phyloP scores from a whole-genome alignment of 2,329 filamentous ascomycete genomes.

The Pestalotiopsis sp. region DNA sequence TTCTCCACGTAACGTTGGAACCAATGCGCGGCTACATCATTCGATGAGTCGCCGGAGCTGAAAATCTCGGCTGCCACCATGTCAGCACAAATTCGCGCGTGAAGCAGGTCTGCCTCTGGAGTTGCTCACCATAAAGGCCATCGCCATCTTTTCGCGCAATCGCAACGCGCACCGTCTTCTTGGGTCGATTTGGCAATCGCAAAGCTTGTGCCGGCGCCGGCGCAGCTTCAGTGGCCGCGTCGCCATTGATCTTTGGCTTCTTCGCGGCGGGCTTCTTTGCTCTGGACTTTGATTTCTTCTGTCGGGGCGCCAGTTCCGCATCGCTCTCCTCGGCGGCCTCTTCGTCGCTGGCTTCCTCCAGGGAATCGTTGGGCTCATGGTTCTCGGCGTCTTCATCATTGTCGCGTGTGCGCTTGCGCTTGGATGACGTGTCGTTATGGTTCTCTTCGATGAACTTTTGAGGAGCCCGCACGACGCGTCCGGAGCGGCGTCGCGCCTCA shows the following conservation, averaged over 20 bases:
- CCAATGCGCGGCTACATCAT: slow-evolving; percentile 64
- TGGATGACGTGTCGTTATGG: slow-evolving; percentile 43
- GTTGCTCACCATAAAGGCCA: slow-evolving; percentile 56
- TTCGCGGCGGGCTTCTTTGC: slow-evolving; percentile 62
- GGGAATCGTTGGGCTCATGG: slow-evolving; percentile 22
- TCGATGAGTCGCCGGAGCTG: slow-evolving; percentile 57
- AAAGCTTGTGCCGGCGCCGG: slow-evolving; percentile 31
- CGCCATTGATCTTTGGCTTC: slow-evolving; percentile 66
- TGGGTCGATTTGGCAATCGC: slow-evolving; percentile 53
- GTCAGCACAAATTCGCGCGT: neutral
- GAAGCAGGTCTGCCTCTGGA: slow-evolving; percentile 21
- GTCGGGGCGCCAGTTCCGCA: slow-evolving; percentile 46
- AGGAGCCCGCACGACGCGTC: slow-evolving; percentile 66
- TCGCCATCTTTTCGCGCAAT: slow-evolving; percentile 53
- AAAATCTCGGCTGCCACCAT: slow-evolving; percentile 63
- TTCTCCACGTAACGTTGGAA: slow-evolving; percentile 59
- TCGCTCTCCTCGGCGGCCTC: slow-evolving; percentile 40
- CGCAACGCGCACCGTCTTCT: slow-evolving; percentile 58
- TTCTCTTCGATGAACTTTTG: slow-evolving; percentile 61
- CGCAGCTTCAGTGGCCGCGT: slow-evolving; percentile 41
- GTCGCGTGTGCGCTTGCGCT: slow-evolving; percentile 59
- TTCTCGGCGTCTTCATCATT: slow-evolving; percentile 41
- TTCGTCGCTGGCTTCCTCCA: slow-evolving; percentile 28
- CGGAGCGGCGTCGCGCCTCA: slow-evolving; percentile 65
- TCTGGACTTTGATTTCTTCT: slow-evolving; percentile 43